These are phyloP conservation scores for Xylaria sp. DNA, from an alignment of 2,329 filamentous ascomycete species.

Conservation along the genomic window DNA sequence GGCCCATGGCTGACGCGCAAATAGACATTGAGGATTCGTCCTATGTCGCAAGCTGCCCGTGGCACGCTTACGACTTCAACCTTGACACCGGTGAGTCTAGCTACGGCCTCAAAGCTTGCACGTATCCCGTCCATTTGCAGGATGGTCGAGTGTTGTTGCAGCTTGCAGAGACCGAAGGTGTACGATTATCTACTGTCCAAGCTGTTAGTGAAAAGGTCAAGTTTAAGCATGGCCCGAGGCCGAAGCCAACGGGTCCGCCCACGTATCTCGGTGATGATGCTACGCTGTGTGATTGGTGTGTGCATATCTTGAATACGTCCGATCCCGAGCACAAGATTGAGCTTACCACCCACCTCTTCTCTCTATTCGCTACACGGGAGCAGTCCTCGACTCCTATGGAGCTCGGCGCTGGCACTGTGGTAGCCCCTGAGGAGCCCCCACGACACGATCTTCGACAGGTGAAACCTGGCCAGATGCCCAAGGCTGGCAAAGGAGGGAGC, in stretches of 20 bases:
- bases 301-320: slow-evolving; percentile 51
- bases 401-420: slow-evolving; percentile 46
- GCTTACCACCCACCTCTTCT: slow-evolving; percentile 50
- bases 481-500: slow-evolving; percentile 48
- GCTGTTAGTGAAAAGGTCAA: slow-evolving; percentile 53
- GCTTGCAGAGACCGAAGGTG: slow-evolving; percentile 36
- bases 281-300: slow-evolving; percentile 54
- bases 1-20: slow-evolving; percentile 51
- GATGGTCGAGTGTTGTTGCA: slow-evolving; percentile 45
- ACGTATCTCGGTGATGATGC: slow-evolving; percentile 48
- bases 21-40: slow-evolving; percentile 55
- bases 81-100: slow-evolving; percentile 55
- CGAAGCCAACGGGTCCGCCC: slow-evolving; percentile 23
- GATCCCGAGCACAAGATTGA: slow-evolving; percentile 55
- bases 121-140: slow-evolving; percentile 48
- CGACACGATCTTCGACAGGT: slow-evolving; percentile 48
- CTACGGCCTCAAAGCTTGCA: slow-evolving; percentile 53
- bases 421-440: slow-evolving; percentile 48
- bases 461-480: slow-evolving; percentile 48
- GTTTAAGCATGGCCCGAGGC: slow-evolving; percentile 46
- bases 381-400: slow-evolving; percentile 47
- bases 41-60: slow-evolving; percentile 53
- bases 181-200: slow-evolving; percentile 44
- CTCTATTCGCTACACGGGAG: slow-evolving; percentile 48
- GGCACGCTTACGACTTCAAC: slow-evolving; percentile 57